phyloP scores from a whole-genome alignment of 2,329 filamentous ascomycete species.

The Colletotrichum shisoi region DNA sequence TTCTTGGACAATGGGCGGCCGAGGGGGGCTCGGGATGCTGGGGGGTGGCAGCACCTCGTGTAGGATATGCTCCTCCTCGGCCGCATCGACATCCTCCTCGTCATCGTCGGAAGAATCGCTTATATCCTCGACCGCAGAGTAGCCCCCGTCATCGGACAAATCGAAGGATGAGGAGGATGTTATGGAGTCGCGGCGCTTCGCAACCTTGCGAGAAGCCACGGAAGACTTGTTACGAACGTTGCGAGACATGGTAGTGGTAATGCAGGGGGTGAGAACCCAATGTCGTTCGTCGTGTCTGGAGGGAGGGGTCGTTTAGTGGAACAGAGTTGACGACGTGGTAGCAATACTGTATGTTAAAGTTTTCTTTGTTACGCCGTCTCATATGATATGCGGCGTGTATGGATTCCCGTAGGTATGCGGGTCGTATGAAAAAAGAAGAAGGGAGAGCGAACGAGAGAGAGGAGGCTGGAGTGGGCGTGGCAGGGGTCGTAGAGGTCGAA shows the following conservation, averaged over 20 bases:
- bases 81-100: conserved; percentile 77
- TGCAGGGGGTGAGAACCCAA: conserved; percentile 24
- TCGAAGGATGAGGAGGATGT: conserved; percentile 65
- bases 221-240: conserved; percentile 61
- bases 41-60: conserved; percentile 51
- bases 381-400: not conserved
- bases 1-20: conserved; percentile 52
- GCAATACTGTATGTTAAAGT: not conserved
- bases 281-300: conserved; percentile 38
- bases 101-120: conserved; percentile 80
- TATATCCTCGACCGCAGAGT: conserved; percentile 80
- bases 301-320: conserved; percentile 32
- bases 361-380: not conserved
- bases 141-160: conserved; percentile 73
- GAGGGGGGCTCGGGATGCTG: conserved; percentile 55
- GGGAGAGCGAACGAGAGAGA: not conserved
- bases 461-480: not conserved
- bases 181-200: conserved; percentile 60
- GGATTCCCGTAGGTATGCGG: not conserved
- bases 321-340: conserved; percentile 5
- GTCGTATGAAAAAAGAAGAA: not conserved
- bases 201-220: conserved; percentile 54
- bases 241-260: conserved; percentile 57
- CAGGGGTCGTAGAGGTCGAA: conserved; percentile 13
- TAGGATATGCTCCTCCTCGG: conserved; percentile 77